These are phyloP conservation scores for Aphanomyces invadans DNA, from an alignment of 352 stramenopile species.

Conservation along the genomic window DNA sequence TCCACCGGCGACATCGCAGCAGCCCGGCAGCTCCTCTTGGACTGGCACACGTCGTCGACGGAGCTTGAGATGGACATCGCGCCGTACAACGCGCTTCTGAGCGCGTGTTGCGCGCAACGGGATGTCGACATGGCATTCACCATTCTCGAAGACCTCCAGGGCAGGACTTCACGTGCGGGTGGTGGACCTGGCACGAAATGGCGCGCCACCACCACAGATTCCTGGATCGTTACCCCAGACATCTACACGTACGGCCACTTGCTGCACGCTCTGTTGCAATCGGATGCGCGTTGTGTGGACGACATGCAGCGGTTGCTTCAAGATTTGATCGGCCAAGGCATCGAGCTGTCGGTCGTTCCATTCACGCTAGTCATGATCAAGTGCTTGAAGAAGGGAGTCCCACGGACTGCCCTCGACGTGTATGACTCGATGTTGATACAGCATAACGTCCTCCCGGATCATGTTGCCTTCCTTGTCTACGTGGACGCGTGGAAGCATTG, in stretches of 20 bases:
- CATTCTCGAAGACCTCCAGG: not conserved
- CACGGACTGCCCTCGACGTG: not conserved
- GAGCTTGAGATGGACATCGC: not conserved
- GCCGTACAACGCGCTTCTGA: not conserved
- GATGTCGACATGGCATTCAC: not conserved
- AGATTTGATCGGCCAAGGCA: not conserved
- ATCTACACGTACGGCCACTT: conserved; percentile 1
- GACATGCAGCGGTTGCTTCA: not conserved
- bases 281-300: not conserved
- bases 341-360: not conserved
- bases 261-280: not conserved
- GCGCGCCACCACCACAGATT: not conserved
- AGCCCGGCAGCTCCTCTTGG: not conserved
- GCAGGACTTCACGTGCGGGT: too few relatives aligned
- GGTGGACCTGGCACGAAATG: not conserved
- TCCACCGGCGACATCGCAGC: not conserved
- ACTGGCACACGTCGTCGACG: not conserved
- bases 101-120: not conserved
- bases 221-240: not conserved
- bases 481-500: not conserved
- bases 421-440: not conserved
- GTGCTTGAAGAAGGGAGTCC: not conserved
- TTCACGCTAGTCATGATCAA: conserved; percentile 1
- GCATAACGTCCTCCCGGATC: not conserved
- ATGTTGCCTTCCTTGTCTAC: not conserved